phyloP scores from a whole-genome alignment of 2,329 filamentous ascomycete species.

The Biscogniauxia mediterranea region DNA sequence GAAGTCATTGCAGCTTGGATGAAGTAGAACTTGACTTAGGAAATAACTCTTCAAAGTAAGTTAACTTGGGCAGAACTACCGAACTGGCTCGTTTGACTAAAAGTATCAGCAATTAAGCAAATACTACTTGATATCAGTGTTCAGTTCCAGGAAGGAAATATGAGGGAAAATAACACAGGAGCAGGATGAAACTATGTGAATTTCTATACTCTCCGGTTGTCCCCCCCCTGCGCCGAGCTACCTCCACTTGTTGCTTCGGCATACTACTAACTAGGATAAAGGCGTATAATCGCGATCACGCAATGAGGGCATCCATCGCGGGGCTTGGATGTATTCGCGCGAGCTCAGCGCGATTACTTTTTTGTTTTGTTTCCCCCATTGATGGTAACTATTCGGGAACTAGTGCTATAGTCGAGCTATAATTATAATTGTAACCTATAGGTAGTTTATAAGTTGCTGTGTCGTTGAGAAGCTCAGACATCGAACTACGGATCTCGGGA shows the following conservation, averaged over 20 bases:
- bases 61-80: background rate
- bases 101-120: background rate
- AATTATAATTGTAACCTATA: too few species aligned
- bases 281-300: background rate
- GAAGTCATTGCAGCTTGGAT: background rate
- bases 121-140: background rate
- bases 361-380: background rate
- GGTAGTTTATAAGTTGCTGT: background rate
- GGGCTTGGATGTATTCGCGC: background rate
- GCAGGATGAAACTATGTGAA: background rate
- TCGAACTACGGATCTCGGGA: conserved; percentile 18
- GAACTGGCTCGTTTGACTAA: background rate
- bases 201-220: background rate
- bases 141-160: background rate
- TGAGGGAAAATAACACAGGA: background rate
- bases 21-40: background rate
- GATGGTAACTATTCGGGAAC: background rate
- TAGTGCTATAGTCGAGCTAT: background rate
- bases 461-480: conserved; percentile 1
- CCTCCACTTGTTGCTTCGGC: background rate
- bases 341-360: too few species aligned
- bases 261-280: background rate
- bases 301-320: background rate
- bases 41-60: background rate
- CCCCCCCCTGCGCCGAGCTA: background rate